phyloP scores from a whole-genome alignment of 768 basidiomycete genomes.

The Gloeopeniophorella convolvens region DNA sequence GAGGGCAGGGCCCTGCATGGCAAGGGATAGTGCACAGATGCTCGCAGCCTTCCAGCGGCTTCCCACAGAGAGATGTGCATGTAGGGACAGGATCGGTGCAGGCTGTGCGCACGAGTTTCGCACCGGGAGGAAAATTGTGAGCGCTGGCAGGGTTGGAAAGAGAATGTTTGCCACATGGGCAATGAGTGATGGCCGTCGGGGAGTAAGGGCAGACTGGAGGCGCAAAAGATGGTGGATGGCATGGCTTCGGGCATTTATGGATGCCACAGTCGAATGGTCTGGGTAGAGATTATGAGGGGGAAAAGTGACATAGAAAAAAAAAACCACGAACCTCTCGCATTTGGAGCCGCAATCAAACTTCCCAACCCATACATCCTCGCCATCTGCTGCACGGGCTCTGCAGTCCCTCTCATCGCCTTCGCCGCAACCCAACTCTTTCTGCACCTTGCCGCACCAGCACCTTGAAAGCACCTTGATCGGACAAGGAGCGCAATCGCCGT shows the following conservation, averaged over 20 bases:
- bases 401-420: slow-evolving; percentile 42
- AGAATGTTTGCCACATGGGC: slow-evolving; percentile 73
- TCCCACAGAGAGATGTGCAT: slow-evolving; percentile 64
- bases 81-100: slow-evolving; percentile 81
- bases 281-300: slow-evolving; percentile 2
- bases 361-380: slow-evolving; percentile 57
- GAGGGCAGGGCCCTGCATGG: slow-evolving; percentile 75
- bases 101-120: slow-evolving; percentile 32
- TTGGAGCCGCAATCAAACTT: slow-evolving; percentile 49
- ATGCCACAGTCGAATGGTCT: slow-evolving; percentile 70
- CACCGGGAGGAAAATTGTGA: slow-evolving; percentile 31
- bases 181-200: slow-evolving; percentile 58
- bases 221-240: slow-evolving; percentile 64
- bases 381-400: slow-evolving; percentile 31
- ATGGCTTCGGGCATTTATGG: slow-evolving; percentile 67
- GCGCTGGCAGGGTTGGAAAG: slow-evolving; percentile 35
- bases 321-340: slow-evolving; percentile 48
- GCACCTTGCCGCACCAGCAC: slow-evolving; percentile 81
- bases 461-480: slow-evolving; percentile 40
- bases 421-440: slow-evolving; percentile 58
- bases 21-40: slow-evolving; percentile 69
- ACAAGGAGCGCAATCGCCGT: slow-evolving; percentile 68
- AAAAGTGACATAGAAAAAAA: not conserved
- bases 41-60: slow-evolving; percentile 54
- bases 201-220: slow-evolving; percentile 67